Base-by-base conservation (phyloP, 1,284 basidiomycete genomes). In the Papiliotrema fonsecae region DNA sequence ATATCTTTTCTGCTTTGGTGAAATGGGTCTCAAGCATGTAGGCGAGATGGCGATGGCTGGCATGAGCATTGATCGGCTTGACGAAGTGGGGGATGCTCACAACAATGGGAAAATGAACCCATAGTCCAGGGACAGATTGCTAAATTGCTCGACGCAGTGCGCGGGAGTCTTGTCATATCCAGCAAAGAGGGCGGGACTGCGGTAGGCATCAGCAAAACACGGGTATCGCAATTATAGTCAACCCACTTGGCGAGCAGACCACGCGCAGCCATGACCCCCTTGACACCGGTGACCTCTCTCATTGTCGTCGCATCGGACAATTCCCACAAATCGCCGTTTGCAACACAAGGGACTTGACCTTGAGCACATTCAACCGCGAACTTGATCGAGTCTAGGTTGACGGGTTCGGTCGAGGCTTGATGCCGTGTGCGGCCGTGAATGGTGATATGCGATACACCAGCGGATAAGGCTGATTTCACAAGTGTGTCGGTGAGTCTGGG, bases 231-330 rank as follows among this genome's bases (percentile, higher is more conserved):
- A 37, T 3, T 4, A 36, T 32, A 35, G 14, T 19, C 18, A 6
- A 43, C 78, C 42, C 75, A 81, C 70, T 82, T 83, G 3, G 78
- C 80, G n/a, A 82, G 62, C 44, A 83, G 55, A 0, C 81, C 81
- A 4, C 81, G 58, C 0, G 81, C 81, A 42, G 76, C 79, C 81
- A 83, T 83, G 2, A 79, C 79, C 2, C 78, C 80, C 18, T 73
- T 61, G 0, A 77, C 79, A 0, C 77, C 77, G 0, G 77, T 79
- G 42, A 65, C 61, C 5, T 62, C 53, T n/a, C 79, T 57, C 61
- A 78, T 78, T 30, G 52, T 58, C 6, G 64, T 53, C 4, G 75
- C 79, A 47, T 81, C 80, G 16, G 64, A 60, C 11, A 73, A 56
- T 9, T 70, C 73, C 76, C 80, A 83, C 3, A 80, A 69, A 57